These are phyloP conservation scores for Kodamaea restingae DNA, from an alignment of 805 yeast species.

Conservation along the genomic window DNA sequence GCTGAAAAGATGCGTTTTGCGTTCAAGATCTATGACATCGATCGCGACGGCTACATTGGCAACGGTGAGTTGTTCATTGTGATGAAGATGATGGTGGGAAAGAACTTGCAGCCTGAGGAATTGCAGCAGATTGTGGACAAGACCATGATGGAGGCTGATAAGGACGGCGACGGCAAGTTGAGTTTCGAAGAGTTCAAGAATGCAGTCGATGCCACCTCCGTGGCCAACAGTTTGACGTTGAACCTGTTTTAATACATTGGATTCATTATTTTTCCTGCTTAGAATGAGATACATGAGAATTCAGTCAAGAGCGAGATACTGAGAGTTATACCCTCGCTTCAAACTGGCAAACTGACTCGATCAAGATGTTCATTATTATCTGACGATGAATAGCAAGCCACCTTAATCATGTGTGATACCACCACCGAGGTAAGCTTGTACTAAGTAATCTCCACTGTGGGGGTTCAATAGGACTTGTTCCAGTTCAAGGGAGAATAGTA, in stretches of 20 bases:
- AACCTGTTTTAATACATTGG: conserved; percentile 41
- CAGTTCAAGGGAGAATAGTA: no score
- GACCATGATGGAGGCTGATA: conserved; percentile 89
- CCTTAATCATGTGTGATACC: no score
- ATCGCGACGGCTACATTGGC: conserved; percentile 89
- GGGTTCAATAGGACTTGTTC: no score
- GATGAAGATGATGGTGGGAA: conserved; percentile 95
- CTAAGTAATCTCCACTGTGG: no score
- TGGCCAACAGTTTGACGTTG: conserved; percentile 57
- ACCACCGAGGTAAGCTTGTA: no score
- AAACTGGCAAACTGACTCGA: no score
- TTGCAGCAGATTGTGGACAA: conserved; percentile 96
- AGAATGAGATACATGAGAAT: no score
- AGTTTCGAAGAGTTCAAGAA: conserved; percentile 82
- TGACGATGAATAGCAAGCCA: no score
- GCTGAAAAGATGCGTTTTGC: conserved; percentile 85
- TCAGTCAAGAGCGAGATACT: no score
- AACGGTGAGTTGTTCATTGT: conserved; percentile 93
- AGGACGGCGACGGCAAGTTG: conserved; percentile 80
- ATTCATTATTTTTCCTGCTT: no score
- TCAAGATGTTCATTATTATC: no score
- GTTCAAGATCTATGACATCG: conserved; percentile 92
- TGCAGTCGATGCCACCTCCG: conserved; percentile 56
- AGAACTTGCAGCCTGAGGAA: conserved; percentile 78
- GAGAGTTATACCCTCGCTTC: no score